Evolutionary conservation across 805 yeast species (phyloP), one percentile per base, ranked within the genome.

Genomic region (Kodamaea sagamina): DNA sequence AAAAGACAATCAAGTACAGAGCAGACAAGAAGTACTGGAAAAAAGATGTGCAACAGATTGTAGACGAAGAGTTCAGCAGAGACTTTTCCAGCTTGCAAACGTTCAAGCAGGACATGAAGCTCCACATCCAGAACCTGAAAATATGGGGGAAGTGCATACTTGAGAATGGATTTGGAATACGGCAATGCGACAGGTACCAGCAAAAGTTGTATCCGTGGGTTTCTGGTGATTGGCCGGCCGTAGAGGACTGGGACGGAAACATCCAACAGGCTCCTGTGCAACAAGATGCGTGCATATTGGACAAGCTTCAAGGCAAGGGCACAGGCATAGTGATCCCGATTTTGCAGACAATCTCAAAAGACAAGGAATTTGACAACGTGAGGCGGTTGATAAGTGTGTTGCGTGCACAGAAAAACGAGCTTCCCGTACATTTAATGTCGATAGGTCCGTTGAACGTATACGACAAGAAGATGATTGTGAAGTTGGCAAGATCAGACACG

Each of bases 311-410:
- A 18, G 37, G 67, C 65, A 1, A 49, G 47, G 34, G 38, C n/a
- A 17, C 7, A 6, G 72, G 72, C 0, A 62, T 67, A 5, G 67
- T 65, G 12, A 58, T 67, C 4, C 63, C 69, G 0, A 26, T 65
- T 4, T 39, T 55, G 11, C 61, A 62, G 1, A 22, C 41, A 4
- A 32, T n/a, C 4, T 40, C 47, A 7, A 45, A 42, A 13, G 47
- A 44, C 10, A 40, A 43, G 15, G 61, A 56, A 39, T 21, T 63
- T 4, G 47, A 49, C 8, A 46, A 52, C 18, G 45, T 59, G 13
- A 44, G 37, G n/a, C 45, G 65, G 11, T 42, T 61, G 18, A 47
- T 65, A 7, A 51, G 50, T 4, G 63, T 60, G 4, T 46, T 67
- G 12, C 47, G 68, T 13, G 59, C 45, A 0, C 48, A 58, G 31